These are phyloP conservation scores for Umbilicus rupestris DNA, from an alignment of 164 flowering plant genomes.

Conservation along the genomic window DNA sequence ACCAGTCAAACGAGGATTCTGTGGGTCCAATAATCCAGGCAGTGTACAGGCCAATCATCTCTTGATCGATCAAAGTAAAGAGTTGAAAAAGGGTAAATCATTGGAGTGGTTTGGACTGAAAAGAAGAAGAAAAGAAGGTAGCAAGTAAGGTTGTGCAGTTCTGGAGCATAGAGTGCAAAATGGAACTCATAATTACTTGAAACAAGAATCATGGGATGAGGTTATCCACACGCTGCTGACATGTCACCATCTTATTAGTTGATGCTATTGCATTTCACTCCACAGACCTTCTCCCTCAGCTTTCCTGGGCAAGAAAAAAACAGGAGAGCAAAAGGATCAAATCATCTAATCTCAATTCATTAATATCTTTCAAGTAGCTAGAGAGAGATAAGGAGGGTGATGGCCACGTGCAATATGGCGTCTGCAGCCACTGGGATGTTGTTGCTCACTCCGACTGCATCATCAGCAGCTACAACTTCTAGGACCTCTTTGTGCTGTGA, in stretches of 20 bases:
- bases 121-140: background rate
- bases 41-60: no score
- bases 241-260: background rate
- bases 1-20: no score
- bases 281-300: background rate
- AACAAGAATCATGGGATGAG: background rate
- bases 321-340: conserved; percentile 1
- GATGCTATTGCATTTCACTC: background rate
- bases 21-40: no score
- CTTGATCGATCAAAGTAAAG: no score
- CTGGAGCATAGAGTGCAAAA: background rate
- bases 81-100: background rate
- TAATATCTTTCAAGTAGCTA: conserved; percentile 1
- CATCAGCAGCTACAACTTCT: conserved; percentile 21
- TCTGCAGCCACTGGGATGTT: conserved; percentile 62
- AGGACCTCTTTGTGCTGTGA: conserved; percentile 21
- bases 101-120: background rate
- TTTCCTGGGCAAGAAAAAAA: conserved; percentile 1
- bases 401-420: conserved; percentile 66
- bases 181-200: background rate
- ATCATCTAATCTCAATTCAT: background rate
- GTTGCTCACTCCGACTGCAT: conserved; percentile 25
- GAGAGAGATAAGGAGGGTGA: conserved; percentile 8
- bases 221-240: conserved; percentile 1
- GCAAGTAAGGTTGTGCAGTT: background rate